Percentiles rank a stretch among this genome's conserved stretches.
Conservation (phyloP, 2,329 filamentous ascomycete genomes). For the Orbilia javanica region DNA sequence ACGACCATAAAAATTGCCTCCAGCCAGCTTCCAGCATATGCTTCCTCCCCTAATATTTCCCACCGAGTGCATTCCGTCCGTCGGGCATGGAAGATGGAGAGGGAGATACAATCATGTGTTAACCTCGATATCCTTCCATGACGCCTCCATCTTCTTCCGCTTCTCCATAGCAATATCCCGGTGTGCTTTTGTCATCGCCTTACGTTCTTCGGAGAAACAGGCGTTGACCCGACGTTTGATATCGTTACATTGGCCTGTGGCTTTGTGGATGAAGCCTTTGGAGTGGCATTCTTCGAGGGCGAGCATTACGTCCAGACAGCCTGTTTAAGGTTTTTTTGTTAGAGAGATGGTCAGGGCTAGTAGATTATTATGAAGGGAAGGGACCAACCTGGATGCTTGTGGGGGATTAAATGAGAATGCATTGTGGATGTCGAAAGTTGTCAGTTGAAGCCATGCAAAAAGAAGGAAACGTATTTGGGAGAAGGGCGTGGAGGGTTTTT, state of each 20-base stretch:
- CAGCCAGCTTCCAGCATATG: neutral
- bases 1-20: neutral
- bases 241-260: constrained; percentile 88
- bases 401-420: constrained; percentile 97
- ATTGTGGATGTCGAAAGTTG: constrained; percentile 69
- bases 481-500: neutral
- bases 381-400: constrained; percentile 82
- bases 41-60: neutral
- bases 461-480: neutral
- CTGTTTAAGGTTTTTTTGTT: constrained; percentile 69
- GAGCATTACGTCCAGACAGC: constrained; percentile 92
- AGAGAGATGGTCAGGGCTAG: constrained; percentile 1
- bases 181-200: constrained; percentile 82
- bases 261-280: constrained; percentile 90
- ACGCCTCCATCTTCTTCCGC: constrained; percentile 78
- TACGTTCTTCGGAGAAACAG: constrained; percentile 84
- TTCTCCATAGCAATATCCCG: constrained; percentile 77
- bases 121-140: constrained; percentile 74
- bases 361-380: neutral
- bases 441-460: constrained; percentile 30
- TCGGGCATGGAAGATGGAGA: neutral
- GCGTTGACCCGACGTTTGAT: constrained; percentile 85
- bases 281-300: constrained; percentile 96
- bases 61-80: neutral
- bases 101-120: constrained; percentile 17